A percentile compares a stretch with the other conserved stretches of the same genome.
phyloP scores from a whole-genome alignment of 805 yeast genomes.

The Teunomyces tritomae region DNA sequence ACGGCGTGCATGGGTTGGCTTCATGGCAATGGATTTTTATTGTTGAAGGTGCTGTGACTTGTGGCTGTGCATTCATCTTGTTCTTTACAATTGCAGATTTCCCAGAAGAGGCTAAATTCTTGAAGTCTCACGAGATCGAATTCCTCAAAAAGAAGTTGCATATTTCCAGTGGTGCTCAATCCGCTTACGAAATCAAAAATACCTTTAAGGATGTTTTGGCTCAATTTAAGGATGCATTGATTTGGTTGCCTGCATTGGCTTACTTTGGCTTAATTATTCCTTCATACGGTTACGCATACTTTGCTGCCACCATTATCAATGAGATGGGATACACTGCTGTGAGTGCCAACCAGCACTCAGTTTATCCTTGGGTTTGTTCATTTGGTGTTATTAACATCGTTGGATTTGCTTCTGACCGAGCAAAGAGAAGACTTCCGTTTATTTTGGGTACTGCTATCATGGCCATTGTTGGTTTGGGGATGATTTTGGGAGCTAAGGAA shows the following conservation, averaged over 20 bases:
- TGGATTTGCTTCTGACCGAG: constrained; percentile 54
- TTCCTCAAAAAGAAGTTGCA: constrained; percentile 60
- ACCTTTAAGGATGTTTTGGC: constrained; percentile 42
- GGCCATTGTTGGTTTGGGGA: constrained; percentile 53
- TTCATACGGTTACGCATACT: constrained; percentile 74
- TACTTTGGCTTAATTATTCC: constrained; percentile 69
- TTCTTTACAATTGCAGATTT: constrained; percentile 61
- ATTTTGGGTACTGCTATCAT: constrained; percentile 35
- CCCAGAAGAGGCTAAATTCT: constrained; percentile 64
- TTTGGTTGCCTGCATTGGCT: constrained; percentile 56
- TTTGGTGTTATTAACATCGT: constrained; percentile 61
- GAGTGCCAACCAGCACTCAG: constrained; percentile 74
- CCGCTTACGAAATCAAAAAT: constrained; percentile 49
- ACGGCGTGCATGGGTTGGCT: constrained; percentile 38
- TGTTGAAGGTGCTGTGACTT: constrained; percentile 43
- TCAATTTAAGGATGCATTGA: constrained; percentile 58
- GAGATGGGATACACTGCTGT: constrained; percentile 65
- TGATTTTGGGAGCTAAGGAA: constrained; percentile 47
- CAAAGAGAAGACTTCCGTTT: constrained; percentile 45
- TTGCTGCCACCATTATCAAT: constrained; percentile 64
- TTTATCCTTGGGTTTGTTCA: constrained; percentile 82
- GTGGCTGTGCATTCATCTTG: constrained; percentile 34
- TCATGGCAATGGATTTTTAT: constrained; percentile 55
- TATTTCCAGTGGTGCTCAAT: constrained; percentile 43
- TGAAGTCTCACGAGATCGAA: constrained; percentile 47